Evolutionary conservation across 352 stramenopile genomes (phyloP).

Genomic region (Pythium phragmiticola): DNA sequence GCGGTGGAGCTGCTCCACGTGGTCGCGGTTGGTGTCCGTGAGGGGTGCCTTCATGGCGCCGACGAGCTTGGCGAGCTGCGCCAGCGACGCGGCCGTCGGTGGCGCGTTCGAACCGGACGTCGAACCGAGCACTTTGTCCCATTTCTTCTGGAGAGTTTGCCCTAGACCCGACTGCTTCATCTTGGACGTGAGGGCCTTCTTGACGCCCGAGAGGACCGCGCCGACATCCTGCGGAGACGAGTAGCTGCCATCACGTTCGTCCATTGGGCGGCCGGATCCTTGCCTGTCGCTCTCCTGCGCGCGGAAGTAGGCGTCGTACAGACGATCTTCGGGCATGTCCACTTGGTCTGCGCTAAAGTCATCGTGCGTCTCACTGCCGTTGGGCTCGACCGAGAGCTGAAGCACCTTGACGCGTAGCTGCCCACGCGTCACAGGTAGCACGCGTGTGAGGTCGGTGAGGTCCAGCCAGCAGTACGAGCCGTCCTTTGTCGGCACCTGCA

Average conservation of each 20-base stretch:
- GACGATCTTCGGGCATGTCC: constrained; percentile 63
- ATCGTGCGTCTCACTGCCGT: not conserved
- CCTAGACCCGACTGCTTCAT: constrained; percentile 73
- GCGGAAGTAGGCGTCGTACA: constrained; percentile 68
- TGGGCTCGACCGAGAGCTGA: constrained; percentile 46
- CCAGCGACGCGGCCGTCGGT: constrained; percentile 55
- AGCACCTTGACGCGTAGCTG: constrained; percentile 78
- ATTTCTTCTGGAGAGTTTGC: constrained; percentile 74
- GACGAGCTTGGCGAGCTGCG: constrained; percentile 68
- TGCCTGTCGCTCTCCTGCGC: constrained; percentile 32
- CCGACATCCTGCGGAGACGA: constrained; percentile 45
- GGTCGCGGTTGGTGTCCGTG: constrained; percentile 57
- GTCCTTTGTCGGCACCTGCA: constrained; percentile 38
- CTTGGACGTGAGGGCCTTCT: constrained; percentile 79
- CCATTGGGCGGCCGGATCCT: not conserved
- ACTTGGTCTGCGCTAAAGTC: constrained; percentile 32
- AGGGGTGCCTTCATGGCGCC: constrained; percentile 62
- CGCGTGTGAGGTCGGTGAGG: constrained; percentile 46
- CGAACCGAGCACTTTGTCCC: constrained; percentile 61
- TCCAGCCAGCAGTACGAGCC: constrained; percentile 77
- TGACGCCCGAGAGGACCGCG: constrained; percentile 67
- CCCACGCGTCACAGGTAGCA: constrained; percentile 40
- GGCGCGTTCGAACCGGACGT: constrained; percentile 33
- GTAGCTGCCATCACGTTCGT: constrained; percentile 9
- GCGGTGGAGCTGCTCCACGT: constrained; percentile 62